Evolutionary conservation across 192 early-diverging fungal genomes (phyloP), one percentile per base, ranked within the genome.

Genomic region (Piromyces finnis): DNA sequence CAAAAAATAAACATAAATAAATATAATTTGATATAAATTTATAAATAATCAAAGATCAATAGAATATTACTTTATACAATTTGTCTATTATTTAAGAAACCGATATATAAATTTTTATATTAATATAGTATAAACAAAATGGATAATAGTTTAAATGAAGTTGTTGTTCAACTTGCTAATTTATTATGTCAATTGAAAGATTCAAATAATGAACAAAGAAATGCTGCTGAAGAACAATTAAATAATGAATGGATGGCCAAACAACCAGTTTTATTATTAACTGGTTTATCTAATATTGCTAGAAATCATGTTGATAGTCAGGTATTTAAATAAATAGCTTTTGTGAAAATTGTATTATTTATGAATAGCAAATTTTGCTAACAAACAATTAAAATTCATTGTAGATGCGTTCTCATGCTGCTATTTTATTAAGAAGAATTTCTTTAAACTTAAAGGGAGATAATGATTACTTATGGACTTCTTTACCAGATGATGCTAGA

Each of bases 381-480:
- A n/a, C n/a, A n/a, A n/a, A n/a, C n/a, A n/a, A n/a, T n/a, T n/a
- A n/a, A n/a, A n/a, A n/a, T n/a, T n/a, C n/a, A n/a, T 29, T 28
- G 30, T 80, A 91, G 90, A 82, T 93, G 12, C 92, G 93, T 27
- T 88, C 89, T 14, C 90, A 92, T 81, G 86, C 92, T 5, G 84
- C 89, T 28, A 87, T 94, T 68, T 86, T 94, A 39, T 86, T 94
- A 82, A 91, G 94, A 29, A 87, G 92, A 28, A 85, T 92, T 59
- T 88, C 94, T 14, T 84, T 91, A 29, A 85, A 84, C 35, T 83
- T 80, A 77, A 87, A 89, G 79, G 87, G 88, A 81, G 85, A 87
- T 79, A 85, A 88, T 78, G 85, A 85, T 78, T 85, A 85, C n/a
- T 87, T 95, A 79, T 98, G 94, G 92, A 90, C 90, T 68, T 84